A percentile compares a stretch with the other conserved stretches of the same genome.
These are phyloP conservation scores for Fusarium annulatum DNA, from an alignment of 2,329 filamentous ascomycete genomes.

Conservation along the genomic window DNA sequence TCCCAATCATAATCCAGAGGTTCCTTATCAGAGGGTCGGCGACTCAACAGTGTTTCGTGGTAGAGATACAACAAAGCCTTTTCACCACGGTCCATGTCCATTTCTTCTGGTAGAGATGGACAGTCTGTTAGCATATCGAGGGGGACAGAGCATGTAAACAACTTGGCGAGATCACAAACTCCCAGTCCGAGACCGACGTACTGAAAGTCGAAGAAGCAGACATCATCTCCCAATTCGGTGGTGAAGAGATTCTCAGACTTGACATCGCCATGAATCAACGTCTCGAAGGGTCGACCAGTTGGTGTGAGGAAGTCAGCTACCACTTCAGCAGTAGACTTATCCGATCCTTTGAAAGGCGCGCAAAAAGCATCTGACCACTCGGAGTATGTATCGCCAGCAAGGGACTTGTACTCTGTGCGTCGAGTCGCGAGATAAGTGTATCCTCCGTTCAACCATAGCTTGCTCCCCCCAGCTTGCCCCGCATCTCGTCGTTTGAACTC, in stretches of 20 bases:
- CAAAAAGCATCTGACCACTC: conserved; percentile 68
- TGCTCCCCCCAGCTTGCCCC: conserved; percentile 30
- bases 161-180: conserved; percentile 73
- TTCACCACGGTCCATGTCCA: conserved; percentile 65
- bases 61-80: conserved; percentile 63
- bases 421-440: conserved; percentile 77
- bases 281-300: conserved; percentile 58
- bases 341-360: conserved; percentile 33
- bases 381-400: conserved; percentile 58
- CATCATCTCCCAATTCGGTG: conserved; percentile 57
- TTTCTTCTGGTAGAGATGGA: conserved; percentile 47
- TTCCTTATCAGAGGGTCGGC: background rate
- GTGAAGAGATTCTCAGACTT: conserved; percentile 77
- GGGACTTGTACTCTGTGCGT: conserved; percentile 62
- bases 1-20: conserved; percentile 62
- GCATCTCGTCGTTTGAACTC: conserved; percentile 54
- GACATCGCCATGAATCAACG: conserved; percentile 74
- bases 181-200: conserved; percentile 73
- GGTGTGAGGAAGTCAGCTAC: conserved; percentile 64
- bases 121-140: conserved; percentile 59
- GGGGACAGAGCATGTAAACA: conserved; percentile 74
- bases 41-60: conserved; percentile 49
- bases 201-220: conserved; percentile 77
- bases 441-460: conserved; percentile 72
- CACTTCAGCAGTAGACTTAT: conserved; percentile 60